These are phyloP conservation scores for Podaxis sp. DNA, from an alignment of 768 basidiomycete genomes.

Conservation along the genomic window DNA sequence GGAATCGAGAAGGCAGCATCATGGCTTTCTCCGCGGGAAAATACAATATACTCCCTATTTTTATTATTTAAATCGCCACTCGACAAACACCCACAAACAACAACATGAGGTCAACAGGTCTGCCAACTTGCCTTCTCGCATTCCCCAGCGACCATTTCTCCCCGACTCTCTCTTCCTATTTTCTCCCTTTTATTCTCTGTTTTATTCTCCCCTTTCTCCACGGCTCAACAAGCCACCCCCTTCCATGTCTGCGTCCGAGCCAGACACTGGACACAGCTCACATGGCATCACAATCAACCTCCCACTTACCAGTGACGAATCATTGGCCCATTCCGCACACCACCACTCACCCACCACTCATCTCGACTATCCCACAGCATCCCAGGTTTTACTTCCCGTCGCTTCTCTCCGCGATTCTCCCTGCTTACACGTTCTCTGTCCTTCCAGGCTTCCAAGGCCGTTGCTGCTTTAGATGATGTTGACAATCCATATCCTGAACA, in stretches of 20 bases:
- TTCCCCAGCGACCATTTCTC: conserved; percentile 12
- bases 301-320: background rate
- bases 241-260: conserved; percentile 6
- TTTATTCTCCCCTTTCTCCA: conserved; percentile 13
- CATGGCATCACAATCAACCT: conserved; percentile 29
- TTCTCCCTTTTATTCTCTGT: conserved; percentile 8
- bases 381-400: conserved; percentile 29
- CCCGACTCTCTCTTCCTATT: conserved; percentile 19
- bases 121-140: conserved; percentile 14
- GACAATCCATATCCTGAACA: conserved; percentile 35
- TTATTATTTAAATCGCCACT: conserved; percentile 17
- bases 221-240: background rate
- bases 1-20: conserved; percentile 8
- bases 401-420: background rate
- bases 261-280: conserved; percentile 8
- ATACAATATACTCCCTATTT: background rate
- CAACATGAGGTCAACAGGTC: conserved; percentile 33
- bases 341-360: conserved; percentile 23
- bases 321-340: too few species aligned
- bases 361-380: conserved; percentile 16
- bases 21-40: conserved; percentile 9
- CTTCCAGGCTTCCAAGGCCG: background rate
- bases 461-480: conserved; percentile 26
- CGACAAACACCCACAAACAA: conserved; percentile 32
- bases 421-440: background rate